Conservation (phyloP, 371 early-diverging fungal species). For the Mucor racemosus region DNA sequence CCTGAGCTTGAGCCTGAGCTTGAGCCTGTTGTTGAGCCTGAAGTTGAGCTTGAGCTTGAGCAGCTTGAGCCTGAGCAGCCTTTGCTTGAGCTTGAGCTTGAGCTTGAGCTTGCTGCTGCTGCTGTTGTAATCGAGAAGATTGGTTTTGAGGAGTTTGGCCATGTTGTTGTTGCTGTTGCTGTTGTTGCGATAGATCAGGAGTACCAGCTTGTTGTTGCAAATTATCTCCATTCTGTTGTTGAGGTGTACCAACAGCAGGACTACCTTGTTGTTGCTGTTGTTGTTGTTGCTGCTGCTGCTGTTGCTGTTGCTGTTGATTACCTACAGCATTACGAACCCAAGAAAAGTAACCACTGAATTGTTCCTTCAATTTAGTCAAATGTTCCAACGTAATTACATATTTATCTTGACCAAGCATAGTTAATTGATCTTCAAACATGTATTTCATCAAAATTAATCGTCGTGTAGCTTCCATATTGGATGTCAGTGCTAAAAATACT, state of each 20-base stretch:
- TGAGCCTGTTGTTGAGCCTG: conserved; percentile 16
- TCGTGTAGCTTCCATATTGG: conserved; percentile 47
- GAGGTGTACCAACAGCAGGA: conserved; percentile 3
- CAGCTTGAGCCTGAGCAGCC: neutral
- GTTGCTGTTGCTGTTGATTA: conserved; percentile 30
- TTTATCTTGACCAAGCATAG: conserved; percentile 46
- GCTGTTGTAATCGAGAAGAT: conserved; percentile 24
- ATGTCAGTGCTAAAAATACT: conserved; percentile 48
- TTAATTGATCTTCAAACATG: conserved; percentile 65
- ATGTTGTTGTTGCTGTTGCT: conserved; percentile 27
- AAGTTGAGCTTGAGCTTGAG: conserved; percentile 17
- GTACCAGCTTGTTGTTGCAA: conserved; percentile 4
- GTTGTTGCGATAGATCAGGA: conserved; percentile 23
- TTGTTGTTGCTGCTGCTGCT: conserved; percentile 19
- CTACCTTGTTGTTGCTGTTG: conserved; percentile 15
- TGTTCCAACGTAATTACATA: conserved; percentile 54
- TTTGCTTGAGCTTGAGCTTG: conserved; percentile 28
- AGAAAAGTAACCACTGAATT: conserved; percentile 54
- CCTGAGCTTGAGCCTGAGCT: conserved; percentile 15
- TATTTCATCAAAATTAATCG: conserved; percentile 63
- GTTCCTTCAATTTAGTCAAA: conserved; percentile 51
- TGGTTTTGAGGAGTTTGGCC: conserved; percentile 41
- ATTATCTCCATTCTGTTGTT: conserved; percentile 3
- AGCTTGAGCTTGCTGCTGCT: conserved; percentile 44
- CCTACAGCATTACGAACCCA: conserved; percentile 48